phyloP scores from a whole-genome alignment of 2,329 filamentous ascomycete species.

The Pyrenophora teres region DNA sequence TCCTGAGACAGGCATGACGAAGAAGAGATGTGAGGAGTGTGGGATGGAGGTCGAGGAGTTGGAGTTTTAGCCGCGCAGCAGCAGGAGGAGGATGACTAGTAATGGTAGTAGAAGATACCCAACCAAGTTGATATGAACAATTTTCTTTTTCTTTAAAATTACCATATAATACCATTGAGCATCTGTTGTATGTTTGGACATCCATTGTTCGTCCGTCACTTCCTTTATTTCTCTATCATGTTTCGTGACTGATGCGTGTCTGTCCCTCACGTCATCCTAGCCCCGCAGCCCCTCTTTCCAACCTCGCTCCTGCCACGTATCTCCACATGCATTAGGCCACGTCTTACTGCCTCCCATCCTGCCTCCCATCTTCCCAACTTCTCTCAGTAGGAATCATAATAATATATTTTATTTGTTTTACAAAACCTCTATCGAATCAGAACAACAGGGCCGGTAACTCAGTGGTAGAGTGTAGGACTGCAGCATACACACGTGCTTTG shows the following conservation, averaged over 20 bases:
- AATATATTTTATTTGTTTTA: too few relatives aligned
- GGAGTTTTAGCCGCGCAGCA: constrained; percentile 54
- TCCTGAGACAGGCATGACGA: constrained; percentile 70
- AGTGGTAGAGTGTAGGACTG: constrained; percentile 19
- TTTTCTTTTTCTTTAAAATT: too few relatives aligned
- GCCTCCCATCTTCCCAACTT: too few relatives aligned
- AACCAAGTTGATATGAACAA: too few relatives aligned
- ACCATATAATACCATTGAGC: not conserved
- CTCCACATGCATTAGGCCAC: too few relatives aligned
- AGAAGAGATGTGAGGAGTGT: constrained; percentile 73
- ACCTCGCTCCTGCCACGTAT: not conserved
- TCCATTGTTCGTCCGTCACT: too few relatives aligned
- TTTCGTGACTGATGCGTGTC: too few relatives aligned
- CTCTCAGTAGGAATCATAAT: too few relatives aligned
- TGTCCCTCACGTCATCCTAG: not conserved
- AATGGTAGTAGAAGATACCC: not conserved
- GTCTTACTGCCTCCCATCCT: too few relatives aligned
- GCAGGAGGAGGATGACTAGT: not conserved
- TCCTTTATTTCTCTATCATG: too few relatives aligned
- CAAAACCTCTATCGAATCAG: too few relatives aligned
- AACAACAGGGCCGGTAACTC: constrained; percentile 9
- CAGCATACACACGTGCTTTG: not conserved
- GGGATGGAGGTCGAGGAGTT: constrained; percentile 71
- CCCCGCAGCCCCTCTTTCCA: not conserved
- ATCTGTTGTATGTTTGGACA: too few relatives aligned